phyloP scores from a whole-genome alignment of 306 rosid genomes.

The Fragaria vesca region DNA sequence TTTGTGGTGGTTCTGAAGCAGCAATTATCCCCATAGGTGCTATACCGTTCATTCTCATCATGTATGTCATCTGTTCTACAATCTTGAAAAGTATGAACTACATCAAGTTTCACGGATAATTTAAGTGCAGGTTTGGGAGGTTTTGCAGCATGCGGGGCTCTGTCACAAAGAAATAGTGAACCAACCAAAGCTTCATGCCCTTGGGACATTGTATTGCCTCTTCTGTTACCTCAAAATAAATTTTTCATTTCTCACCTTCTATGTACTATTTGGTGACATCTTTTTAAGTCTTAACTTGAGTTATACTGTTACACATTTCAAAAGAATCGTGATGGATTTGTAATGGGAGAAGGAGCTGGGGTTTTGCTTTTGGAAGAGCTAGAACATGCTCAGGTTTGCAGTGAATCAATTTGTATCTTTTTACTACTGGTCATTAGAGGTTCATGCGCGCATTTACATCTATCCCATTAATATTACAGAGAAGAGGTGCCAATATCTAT shows the following conservation, averaged over 20 bases:
- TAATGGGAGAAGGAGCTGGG: constrained; percentile 88
- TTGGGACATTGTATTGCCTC: constrained; percentile 65
- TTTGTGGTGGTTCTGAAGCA: constrained; percentile 82
- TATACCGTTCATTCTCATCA: background rate
- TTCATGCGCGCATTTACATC: background rate
- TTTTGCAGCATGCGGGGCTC: constrained; percentile 60
- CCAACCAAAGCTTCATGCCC: constrained; percentile 89
- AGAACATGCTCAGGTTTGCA: constrained; percentile 77
- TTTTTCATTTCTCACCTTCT: background rate
- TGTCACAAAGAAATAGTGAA: constrained; percentile 67
- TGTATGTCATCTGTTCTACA: background rate
- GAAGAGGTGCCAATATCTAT: constrained; percentile 70
- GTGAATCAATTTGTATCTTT: constrained; percentile 2
- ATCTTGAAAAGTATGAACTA: background rate
- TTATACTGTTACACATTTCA: constrained; percentile 1
- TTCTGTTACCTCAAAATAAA: constrained; percentile 2
- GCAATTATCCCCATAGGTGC: constrained; percentile 68
- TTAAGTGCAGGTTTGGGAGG: constrained; percentile 72
- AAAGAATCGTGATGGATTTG: constrained; percentile 79
- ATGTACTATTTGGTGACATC: background rate
- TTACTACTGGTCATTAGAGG: background rate
- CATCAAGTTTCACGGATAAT: background rate
- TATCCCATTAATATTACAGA: constrained; percentile 37
- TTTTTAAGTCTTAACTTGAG: background rate
- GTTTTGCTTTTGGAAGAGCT: constrained; percentile 78